phyloP scores from a whole-genome alignment of 2,329 filamentous ascomycete genomes.

The Laburnicola sp. region DNA sequence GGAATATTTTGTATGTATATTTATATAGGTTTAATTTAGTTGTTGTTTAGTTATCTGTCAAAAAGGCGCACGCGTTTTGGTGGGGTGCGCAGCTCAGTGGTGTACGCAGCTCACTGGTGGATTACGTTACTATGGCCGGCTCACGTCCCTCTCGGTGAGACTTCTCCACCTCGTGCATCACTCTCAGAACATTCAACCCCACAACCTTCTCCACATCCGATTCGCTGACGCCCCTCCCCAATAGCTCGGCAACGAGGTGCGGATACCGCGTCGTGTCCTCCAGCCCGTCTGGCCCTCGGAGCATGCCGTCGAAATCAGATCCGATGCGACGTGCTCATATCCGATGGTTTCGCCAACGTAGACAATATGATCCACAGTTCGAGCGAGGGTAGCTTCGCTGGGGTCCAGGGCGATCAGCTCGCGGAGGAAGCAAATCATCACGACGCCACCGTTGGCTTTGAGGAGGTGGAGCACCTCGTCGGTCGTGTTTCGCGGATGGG shows the following conservation, averaged over 20 bases:
- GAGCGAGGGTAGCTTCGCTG: neutral
- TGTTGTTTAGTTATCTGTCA: too few relatives aligned
- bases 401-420: neutral
- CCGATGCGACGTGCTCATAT: slow-evolving; percentile 73
- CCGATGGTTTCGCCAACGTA: neutral
- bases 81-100: too few relatives aligned
- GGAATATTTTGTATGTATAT: too few relatives aligned
- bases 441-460: neutral
- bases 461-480: neutral
- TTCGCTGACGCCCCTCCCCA: slow-evolving; percentile 56
- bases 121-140: too few relatives aligned
- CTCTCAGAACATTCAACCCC: neutral
- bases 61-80: too few relatives aligned
- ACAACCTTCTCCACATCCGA: neutral
- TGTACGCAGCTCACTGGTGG: too few relatives aligned
- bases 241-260: neutral
- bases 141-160: too few relatives aligned
- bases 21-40: too few relatives aligned
- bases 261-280: neutral
- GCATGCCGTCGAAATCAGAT: slow-evolving; percentile 71
- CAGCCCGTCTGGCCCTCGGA: neutral
- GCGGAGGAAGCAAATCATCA: neutral
- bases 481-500: neutral
- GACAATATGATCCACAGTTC: neutral
- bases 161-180: neutral